Conservation (phyloP, 2,329 filamentous ascomycete genomes). For the Colletotrichum limetticola region DNA sequence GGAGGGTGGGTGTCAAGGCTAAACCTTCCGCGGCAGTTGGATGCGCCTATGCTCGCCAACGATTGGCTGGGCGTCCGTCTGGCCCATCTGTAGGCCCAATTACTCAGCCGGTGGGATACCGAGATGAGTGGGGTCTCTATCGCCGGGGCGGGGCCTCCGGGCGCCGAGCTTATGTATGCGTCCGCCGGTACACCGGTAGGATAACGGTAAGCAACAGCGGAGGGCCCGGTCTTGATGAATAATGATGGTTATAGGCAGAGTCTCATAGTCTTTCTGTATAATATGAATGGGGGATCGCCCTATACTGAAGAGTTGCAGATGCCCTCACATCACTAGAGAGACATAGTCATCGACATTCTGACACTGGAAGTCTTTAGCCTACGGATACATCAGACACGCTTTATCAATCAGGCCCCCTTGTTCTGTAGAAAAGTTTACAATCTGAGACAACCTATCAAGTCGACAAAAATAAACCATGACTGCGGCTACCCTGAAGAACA, state of each 20-base stretch:
- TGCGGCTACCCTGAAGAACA: not conserved
- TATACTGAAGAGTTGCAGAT: not conserved
- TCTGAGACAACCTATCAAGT: not conserved
- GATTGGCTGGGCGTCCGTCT: conserved; percentile 1
- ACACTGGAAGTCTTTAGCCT: not conserved
- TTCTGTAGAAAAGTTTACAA: not conserved
- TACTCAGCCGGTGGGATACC: conserved; percentile 27
- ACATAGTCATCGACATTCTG: not conserved
- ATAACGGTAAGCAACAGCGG: not conserved
- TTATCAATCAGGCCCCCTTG: not conserved
- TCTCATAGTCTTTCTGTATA: not conserved
- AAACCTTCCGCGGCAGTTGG: not conserved
- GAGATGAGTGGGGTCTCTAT: not conserved
- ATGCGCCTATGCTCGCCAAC: not conserved
- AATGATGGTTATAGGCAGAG: not conserved
- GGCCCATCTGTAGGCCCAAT: not conserved
- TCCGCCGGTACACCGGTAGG: not conserved
- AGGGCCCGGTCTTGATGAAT: not conserved
- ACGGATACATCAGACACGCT: not conserved
- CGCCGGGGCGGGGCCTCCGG: conserved; percentile 11
- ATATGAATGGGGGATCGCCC: not conserved
- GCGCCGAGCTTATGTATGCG: not conserved
- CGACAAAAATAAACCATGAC: not conserved
- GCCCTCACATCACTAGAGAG: not conserved
- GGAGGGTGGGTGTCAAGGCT: not conserved